Percentiles rank a stretch among this genome's conserved stretches.
These are phyloP conservation scores for Salix purpurea DNA, from an alignment of 345 rosid genomes.

Conservation along the genomic window DNA sequence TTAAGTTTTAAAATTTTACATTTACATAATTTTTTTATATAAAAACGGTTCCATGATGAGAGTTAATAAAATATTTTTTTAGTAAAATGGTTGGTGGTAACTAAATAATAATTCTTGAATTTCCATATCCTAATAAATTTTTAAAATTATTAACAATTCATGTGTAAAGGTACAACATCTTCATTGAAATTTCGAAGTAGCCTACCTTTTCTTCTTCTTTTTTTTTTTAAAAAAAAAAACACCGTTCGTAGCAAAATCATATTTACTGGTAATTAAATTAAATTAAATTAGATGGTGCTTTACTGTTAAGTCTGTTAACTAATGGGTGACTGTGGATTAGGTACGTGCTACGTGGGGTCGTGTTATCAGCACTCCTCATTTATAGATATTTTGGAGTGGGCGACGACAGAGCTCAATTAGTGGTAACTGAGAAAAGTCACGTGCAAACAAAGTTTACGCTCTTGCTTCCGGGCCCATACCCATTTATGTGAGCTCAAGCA, in stretches of 20 bases:
- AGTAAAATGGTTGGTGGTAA: no score
- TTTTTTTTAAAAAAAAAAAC: no score
- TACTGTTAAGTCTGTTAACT: background rate
- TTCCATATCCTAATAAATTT: no score
- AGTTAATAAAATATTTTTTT: no score
- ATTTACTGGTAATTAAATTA: background rate
- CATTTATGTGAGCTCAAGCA: background rate
- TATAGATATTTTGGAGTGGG: conserved; percentile 14
- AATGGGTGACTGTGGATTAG: background rate
- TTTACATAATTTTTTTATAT: no score
- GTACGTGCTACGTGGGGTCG: background rate
- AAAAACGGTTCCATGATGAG: no score
- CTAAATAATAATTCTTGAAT: no score
- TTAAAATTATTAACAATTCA: no score
- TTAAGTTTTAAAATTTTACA: no score
- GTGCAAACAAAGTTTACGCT: conserved; percentile 19
- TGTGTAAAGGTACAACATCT: no score
- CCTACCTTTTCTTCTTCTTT: no score
- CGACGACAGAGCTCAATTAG: background rate
- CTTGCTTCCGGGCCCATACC: background rate
- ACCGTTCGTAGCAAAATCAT: background rate
- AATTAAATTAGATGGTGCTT: background rate
- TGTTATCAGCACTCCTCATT: background rate
- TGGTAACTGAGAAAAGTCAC: conserved; percentile 28
- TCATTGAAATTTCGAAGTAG: no score